Evolutionary conservation across 805 yeast genomes (phyloP).

Genomic region (Saccharomycopsis sp.): DNA sequence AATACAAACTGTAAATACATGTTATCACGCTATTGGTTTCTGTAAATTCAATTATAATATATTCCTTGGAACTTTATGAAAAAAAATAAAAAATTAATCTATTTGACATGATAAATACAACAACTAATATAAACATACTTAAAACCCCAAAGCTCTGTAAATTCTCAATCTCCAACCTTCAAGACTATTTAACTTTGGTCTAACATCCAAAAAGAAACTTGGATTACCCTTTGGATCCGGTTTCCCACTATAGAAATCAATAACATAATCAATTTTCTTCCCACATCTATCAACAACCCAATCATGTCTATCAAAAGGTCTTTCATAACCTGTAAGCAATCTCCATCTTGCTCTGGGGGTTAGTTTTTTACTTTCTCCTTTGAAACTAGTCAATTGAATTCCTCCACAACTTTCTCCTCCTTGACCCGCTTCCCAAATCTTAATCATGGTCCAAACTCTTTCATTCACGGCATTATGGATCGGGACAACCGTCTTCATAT

Average conservation of each 20-base stretch:
- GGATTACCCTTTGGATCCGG: slow-evolving; percentile 39
- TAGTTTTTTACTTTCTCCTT: slow-evolving; percentile 76
- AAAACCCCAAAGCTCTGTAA: slow-evolving; percentile 47
- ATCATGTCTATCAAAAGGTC: slow-evolving; percentile 94
- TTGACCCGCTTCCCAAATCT: slow-evolving; percentile 65
- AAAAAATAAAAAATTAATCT: too few species aligned
- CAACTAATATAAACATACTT: too few species aligned
- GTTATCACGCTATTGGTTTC: too few species aligned
- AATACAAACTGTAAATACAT: too few species aligned
- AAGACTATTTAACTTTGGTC: slow-evolving; percentile 77
- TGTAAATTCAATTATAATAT: too few species aligned
- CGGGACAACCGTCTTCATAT: slow-evolving; percentile 88
- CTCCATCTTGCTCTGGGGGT: slow-evolving; percentile 83
- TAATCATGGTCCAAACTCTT: slow-evolving; percentile 78
- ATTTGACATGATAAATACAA: too few species aligned
- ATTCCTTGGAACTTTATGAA: too few species aligned
- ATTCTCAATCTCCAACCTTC: slow-evolving; percentile 75
- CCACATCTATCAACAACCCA: slow-evolving; percentile 90
- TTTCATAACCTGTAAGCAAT: slow-evolving; percentile 51
- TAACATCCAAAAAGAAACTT: slow-evolving; percentile 72
- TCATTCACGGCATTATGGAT: slow-evolving; percentile 92
- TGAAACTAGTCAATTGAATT: slow-evolving; percentile 70
- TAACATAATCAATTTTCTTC: slow-evolving; percentile 72
- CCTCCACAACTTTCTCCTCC: slow-evolving; percentile 71
- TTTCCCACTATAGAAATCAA: slow-evolving; percentile 73